A percentile compares a stretch with the other conserved stretches of the same genome.
phyloP scores from a whole-genome alignment of 345 rosid species.

The Citrus unshiu region DNA sequence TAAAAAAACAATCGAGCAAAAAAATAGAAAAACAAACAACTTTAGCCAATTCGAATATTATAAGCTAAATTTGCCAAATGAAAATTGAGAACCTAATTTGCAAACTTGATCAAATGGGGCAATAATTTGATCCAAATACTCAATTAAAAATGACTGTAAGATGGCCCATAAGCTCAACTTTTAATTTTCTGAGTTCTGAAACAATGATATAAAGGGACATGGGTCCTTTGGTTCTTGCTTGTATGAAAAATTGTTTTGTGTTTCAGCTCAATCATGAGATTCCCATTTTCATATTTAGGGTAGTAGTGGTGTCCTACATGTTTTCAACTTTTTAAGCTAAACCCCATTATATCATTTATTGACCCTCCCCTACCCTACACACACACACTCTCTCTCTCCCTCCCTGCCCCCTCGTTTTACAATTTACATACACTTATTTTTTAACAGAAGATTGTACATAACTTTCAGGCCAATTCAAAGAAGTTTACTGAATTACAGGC shows the following conservation, averaged over 20 bases:
- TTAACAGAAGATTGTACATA: background rate
- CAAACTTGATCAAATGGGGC: background rate
- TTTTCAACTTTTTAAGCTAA: background rate
- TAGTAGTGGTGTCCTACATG: constrained; percentile 33
- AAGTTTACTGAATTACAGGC: background rate
- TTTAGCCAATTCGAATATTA: background rate
- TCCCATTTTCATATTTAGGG: constrained; percentile 20
- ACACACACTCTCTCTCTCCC: background rate
- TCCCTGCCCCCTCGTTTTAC: background rate
- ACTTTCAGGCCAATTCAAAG: background rate
- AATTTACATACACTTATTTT: background rate
- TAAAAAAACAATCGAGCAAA: background rate
- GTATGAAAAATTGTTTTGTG: background rate
- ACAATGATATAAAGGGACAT: constrained; percentile 16
- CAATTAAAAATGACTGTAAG: background rate
- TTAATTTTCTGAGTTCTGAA: constrained; percentile 7
- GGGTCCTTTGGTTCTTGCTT: constrained; percentile 18
- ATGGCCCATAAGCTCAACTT: constrained; percentile 25
- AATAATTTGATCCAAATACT: background rate
- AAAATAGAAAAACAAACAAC: background rate
- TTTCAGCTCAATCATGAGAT: constrained; percentile 33
- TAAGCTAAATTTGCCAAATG: background rate
- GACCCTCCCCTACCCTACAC: background rate
- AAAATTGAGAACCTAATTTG: background rate
- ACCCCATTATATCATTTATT: constrained; percentile 23